Percentiles rank a stretch among this genome's conserved stretches.
These are phyloP conservation scores for Smittium mucronatum DNA, from an alignment of 371 early-diverging fungal species.

Conservation along the genomic window DNA sequence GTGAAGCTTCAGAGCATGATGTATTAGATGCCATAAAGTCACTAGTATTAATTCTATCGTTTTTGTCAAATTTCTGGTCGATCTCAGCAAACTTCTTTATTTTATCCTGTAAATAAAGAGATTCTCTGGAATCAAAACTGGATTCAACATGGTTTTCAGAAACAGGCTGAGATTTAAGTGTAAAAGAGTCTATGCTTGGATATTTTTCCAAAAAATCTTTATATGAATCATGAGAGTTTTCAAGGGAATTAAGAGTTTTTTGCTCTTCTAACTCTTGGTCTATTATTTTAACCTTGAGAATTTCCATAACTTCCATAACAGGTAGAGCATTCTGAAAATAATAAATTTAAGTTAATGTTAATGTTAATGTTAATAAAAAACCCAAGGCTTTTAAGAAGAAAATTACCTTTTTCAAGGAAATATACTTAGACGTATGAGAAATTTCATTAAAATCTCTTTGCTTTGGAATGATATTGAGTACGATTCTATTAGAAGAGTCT, in stretches of 20 bases:
- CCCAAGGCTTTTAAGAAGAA: background rate
- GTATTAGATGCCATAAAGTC: conserved; percentile 9
- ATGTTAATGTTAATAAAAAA: conserved; percentile 1
- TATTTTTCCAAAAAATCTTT: background rate
- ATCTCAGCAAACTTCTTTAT: conserved; percentile 21
- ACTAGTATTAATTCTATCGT: background rate
- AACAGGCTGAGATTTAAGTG: background rate
- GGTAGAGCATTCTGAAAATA: conserved; percentile 15
- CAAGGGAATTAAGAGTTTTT: background rate
- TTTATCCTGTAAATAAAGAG: conserved; percentile 23
- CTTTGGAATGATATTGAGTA: conserved; percentile 38
- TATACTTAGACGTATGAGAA: conserved; percentile 32
- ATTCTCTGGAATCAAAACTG: background rate
- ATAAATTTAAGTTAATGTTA: conserved; percentile 16
- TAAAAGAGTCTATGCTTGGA: background rate
- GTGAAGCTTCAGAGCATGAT: conserved; percentile 13
- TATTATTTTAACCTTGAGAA: conserved; percentile 6
- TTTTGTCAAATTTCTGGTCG: conserved; percentile 11
- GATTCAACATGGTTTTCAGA: background rate
- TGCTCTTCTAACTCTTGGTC: background rate
- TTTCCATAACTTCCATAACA: conserved; percentile 15
- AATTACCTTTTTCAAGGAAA: conserved; percentile 28
- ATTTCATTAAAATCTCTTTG: conserved; percentile 33
- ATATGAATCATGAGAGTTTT: background rate
- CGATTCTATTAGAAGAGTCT: conserved; percentile 20